These are phyloP conservation scores for Protomyces macrosporus DNA, from an alignment of 1,139 yeast species.

Conservation along the genomic window DNA sequence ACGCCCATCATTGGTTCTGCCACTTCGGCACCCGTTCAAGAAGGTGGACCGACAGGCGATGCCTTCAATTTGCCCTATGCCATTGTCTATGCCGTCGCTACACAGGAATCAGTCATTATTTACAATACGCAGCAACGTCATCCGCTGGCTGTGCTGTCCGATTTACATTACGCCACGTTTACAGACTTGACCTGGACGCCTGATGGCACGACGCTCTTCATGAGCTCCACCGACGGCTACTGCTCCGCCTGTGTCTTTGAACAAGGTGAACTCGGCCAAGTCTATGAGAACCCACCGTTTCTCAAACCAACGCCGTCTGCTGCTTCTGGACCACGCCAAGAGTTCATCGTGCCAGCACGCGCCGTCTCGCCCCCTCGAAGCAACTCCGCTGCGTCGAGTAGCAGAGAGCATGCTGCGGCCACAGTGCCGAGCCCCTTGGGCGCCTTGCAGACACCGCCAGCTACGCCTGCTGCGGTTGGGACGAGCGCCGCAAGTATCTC, in stretches of 20 bases:
- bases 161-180: constrained; percentile 78
- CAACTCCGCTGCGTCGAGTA: constrained; percentile 6
- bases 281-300: constrained; percentile 29
- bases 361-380: constrained; percentile 22
- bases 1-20: not conserved
- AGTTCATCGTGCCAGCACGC: constrained; percentile 5
- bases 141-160: constrained; percentile 71
- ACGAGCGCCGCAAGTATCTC: not conserved
- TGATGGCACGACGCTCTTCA: constrained; percentile 65
- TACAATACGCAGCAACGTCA: constrained; percentile 67
- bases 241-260: constrained; percentile 63
- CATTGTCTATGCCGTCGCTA: constrained; percentile 87
- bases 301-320: not conserved
- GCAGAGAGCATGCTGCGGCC: not conserved
- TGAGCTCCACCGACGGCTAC: constrained; percentile 92
- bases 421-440: not conserved
- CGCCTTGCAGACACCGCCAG: constrained; percentile 6
- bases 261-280: constrained; percentile 51
- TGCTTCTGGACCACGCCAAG: not conserved
- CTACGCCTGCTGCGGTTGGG: not conserved
- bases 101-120: constrained; percentile 76
- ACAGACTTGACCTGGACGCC: constrained; percentile 83
- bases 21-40: not conserved
- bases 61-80: constrained; percentile 62
- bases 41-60: constrained; percentile 31